Percentiles rank a stretch among this genome's conserved stretches.
Conservation (phyloP, 2,329 filamentous ascomycete species). For the Plectosphaerella cucumerina region DNA sequence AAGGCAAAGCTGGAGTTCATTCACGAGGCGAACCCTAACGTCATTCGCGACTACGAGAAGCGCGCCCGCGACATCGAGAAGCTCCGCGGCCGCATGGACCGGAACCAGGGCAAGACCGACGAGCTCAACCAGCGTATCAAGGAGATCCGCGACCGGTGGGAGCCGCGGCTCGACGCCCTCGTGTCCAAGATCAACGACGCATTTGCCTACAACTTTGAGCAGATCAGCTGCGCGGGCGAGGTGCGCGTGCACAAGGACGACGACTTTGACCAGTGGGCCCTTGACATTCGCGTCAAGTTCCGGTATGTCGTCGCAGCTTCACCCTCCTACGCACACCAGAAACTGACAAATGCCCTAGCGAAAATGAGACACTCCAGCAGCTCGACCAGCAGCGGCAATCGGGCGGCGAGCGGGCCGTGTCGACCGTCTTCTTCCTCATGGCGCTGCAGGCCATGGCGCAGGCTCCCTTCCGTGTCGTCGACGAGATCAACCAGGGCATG, state of each 20-base stretch:
- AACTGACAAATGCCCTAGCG: constrained; percentile 37
- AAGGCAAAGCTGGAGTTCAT: constrained; percentile 74
- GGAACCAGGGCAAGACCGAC: constrained; percentile 50
- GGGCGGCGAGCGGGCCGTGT: constrained; percentile 91
- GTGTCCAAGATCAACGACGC: constrained; percentile 80
- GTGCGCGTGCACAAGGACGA: constrained; percentile 84
- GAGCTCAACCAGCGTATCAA: constrained; percentile 55
- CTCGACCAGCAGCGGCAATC: constrained; percentile 93
- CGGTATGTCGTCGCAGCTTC: constrained; percentile 50
- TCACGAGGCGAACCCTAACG: constrained; percentile 69
- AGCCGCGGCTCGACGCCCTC: constrained; percentile 75
- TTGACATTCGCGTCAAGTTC: constrained; percentile 94
- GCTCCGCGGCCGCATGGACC: constrained; percentile 52
- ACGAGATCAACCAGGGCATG: constrained; percentile 99
- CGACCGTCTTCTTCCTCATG: constrained; percentile 99
- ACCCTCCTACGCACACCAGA: background rate
- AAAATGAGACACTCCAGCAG: constrained; percentile 77
- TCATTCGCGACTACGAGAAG: constrained; percentile 73
- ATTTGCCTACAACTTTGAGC: constrained; percentile 88
- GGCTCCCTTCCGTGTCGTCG: constrained; percentile 94
- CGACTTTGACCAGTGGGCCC: constrained; percentile 90
- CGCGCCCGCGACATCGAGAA: constrained; percentile 66
- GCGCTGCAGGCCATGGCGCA: constrained; percentile 89
- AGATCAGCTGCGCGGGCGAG: constrained; percentile 91
- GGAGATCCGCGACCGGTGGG: constrained; percentile 69